Conservation (phyloP, 1,284 basidiomycete genomes). For the Fomitiporia mediterranea region DNA sequence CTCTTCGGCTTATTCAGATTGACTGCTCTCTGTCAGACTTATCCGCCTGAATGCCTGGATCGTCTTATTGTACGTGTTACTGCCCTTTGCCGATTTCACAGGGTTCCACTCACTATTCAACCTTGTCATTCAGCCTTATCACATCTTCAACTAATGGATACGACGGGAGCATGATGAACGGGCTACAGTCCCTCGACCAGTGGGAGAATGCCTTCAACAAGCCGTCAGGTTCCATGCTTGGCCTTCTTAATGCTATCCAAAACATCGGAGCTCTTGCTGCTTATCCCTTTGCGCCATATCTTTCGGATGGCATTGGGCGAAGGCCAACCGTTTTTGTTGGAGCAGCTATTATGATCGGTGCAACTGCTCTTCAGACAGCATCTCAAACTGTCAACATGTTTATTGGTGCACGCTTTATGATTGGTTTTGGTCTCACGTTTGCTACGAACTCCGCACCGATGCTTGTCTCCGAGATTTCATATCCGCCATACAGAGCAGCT, state of each 20-base stretch:
- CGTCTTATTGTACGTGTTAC: constrained; percentile 17
- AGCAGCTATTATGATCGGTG: constrained; percentile 27
- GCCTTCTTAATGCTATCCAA: constrained; percentile 28
- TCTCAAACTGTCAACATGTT: constrained; percentile 31
- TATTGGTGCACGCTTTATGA: constrained; percentile 37
- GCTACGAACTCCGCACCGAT: constrained; percentile 47
- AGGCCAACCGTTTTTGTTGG: constrained; percentile 28
- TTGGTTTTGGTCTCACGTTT: constrained; percentile 54
- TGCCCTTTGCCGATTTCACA: not conserved
- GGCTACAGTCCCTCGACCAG: constrained; percentile 24
- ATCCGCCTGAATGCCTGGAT: constrained; percentile 24
- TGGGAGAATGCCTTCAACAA: constrained; percentile 34
- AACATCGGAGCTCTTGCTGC: constrained; percentile 2
- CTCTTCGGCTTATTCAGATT: not conserved
- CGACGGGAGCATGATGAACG: constrained; percentile 30
- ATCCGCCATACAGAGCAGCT: constrained; percentile 48
- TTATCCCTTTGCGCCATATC: constrained; percentile 29
- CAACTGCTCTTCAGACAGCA: constrained; percentile 28
- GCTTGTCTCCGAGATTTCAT: constrained; percentile 52
- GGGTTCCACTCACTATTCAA: not conserved
- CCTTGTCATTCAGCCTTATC: constrained; percentile 20
- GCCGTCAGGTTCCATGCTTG: constrained; percentile 29
- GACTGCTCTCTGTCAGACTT: constrained; percentile 3
- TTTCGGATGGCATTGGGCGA: constrained; percentile 29
- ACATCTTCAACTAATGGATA: constrained; percentile 28